Percentiles rank a stretch among this genome's conserved stretches.
phyloP scores from a whole-genome alignment of 192 early-diverging fungal genomes.

The Gigaspora rosea region DNA sequence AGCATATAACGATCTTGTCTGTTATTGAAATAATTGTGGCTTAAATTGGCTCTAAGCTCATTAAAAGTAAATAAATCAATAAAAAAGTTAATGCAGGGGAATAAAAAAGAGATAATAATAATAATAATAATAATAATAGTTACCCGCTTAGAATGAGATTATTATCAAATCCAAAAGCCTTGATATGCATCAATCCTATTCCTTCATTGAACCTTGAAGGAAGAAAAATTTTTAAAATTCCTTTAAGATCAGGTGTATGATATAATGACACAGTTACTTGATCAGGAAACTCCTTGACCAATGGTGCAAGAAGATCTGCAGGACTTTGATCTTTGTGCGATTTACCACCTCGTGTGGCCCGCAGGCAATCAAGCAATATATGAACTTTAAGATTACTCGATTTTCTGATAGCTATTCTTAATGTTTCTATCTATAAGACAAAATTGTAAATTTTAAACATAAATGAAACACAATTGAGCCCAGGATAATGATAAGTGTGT shows the following conservation, averaged over 20 bases:
- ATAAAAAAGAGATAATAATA: neutral
- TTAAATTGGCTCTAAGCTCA: constrained; percentile 83
- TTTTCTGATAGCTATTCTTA: constrained; percentile 58
- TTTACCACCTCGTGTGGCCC: constrained; percentile 71
- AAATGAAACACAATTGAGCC: neutral
- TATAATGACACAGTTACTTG: constrained; percentile 77
- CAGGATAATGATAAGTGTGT: neutral
- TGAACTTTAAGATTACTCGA: constrained; percentile 59
- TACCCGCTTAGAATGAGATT: constrained; percentile 79
- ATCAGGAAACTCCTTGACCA: constrained; percentile 64
- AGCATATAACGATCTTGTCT: constrained; percentile 93
- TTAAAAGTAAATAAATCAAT: neutral
- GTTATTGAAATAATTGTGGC: constrained; percentile 91
- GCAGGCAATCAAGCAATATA: constrained; percentile 87
- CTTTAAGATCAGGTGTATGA: constrained; percentile 82
- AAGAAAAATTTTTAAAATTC: constrained; percentile 66
- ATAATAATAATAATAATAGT: constrained; percentile 16
- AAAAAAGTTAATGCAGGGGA: neutral
- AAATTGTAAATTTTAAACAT: neutral
- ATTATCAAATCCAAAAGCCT: constrained; percentile 90
- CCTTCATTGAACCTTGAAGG: constrained; percentile 91
- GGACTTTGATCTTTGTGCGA: constrained; percentile 52
- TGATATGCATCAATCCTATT: constrained; percentile 94
- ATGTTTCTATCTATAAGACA: constrained; percentile 51
- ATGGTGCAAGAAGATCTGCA: constrained; percentile 64